Conservation (phyloP, 495 filamentous ascomycete genomes). For the Clavariopsis aquatica region DNA sequence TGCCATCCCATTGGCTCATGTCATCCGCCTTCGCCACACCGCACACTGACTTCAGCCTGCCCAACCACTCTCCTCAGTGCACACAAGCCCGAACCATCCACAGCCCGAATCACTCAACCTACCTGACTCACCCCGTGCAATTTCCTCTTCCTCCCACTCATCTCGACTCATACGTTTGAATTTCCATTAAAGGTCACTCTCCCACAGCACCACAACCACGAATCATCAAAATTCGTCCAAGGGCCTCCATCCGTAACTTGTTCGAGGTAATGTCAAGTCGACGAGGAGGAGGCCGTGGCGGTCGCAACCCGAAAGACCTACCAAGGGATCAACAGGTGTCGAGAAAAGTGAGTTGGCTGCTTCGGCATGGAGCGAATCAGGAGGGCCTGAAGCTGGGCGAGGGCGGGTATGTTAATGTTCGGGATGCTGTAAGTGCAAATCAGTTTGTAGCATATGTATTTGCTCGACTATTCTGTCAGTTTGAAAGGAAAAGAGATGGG, state of each 20-base stretch:
- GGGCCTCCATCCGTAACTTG: neutral
- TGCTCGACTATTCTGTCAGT: neutral
- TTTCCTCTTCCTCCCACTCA: neutral
- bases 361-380: slow-evolving; percentile 80
- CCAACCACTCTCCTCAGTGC: neutral
- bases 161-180: neutral
- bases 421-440: slow-evolving; percentile 67
- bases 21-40: slow-evolving; percentile 3
- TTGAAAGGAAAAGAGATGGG: neutral
- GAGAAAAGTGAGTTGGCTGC: slow-evolving; percentile 73
- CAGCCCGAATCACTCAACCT: neutral
- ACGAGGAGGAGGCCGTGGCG: slow-evolving; percentile 40
- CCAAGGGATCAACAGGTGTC: slow-evolving; percentile 68
- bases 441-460: neutral
- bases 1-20: neutral
- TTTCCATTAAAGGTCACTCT: neutral
- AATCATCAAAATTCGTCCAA: slow-evolving; percentile 15
- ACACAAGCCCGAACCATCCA: neutral
- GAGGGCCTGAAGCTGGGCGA: slow-evolving; percentile 74
- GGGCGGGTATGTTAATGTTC: slow-evolving; percentile 78
- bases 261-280: slow-evolving; percentile 16
- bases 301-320: slow-evolving; percentile 42
- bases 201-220: neutral
- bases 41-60: slow-evolving; percentile 1
- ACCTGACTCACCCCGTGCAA: neutral